Percentiles rank a stretch among this genome's conserved stretches.
Conservation (phyloP, 139 green algal genomes). For the Nannochloris sp. region DNA sequence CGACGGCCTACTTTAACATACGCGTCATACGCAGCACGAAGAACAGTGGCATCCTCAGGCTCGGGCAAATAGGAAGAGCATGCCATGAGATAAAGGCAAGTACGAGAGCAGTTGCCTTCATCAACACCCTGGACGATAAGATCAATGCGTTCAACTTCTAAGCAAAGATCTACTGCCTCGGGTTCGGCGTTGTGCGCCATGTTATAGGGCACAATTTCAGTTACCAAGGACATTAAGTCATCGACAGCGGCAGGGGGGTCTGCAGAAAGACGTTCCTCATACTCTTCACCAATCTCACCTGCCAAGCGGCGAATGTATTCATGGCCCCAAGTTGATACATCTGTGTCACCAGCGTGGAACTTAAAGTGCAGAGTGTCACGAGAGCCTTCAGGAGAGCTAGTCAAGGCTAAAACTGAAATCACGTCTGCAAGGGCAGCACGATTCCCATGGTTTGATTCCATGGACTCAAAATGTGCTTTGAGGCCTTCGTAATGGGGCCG, state of each 20-base stretch:
- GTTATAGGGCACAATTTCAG: slow-evolving; percentile 93
- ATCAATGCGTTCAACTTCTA: slow-evolving; percentile 91
- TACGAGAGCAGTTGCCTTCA: slow-evolving; percentile 63
- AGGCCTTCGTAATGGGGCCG: slow-evolving; percentile 74
- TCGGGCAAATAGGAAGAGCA: slow-evolving; percentile 89
- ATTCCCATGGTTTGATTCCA: slow-evolving; percentile 39
- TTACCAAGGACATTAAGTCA: slow-evolving; percentile 85
- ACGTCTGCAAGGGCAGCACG: slow-evolving; percentile 78
- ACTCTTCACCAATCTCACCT: slow-evolving; percentile 44
- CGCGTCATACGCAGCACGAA: slow-evolving; percentile 71
- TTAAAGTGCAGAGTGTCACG: slow-evolving; percentile 81
- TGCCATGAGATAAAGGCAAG: slow-evolving; percentile 89
- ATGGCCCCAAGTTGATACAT: slow-evolving; percentile 84
- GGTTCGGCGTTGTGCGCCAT: slow-evolving; percentile 97
- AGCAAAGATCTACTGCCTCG: slow-evolving; percentile 94
- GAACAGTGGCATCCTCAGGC: slow-evolving; percentile 80
- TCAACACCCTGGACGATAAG: slow-evolving; percentile 73
- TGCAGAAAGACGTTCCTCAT: slow-evolving; percentile 4
- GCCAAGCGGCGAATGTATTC: slow-evolving; percentile 94
- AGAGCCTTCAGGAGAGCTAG: slow-evolving; percentile 57
- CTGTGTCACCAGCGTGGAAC: slow-evolving; percentile 34
- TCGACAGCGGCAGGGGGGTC: slow-evolving; percentile 7
- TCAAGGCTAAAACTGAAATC: slow-evolving; percentile 93
- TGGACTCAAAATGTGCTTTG: slow-evolving; percentile 48
- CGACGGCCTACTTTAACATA: slow-evolving; percentile 64